A percentile compares a stretch with the other conserved stretches of the same genome.
These are phyloP conservation scores for Combretum micranthum DNA, from an alignment of 345 rosid species.

Conservation along the genomic window DNA sequence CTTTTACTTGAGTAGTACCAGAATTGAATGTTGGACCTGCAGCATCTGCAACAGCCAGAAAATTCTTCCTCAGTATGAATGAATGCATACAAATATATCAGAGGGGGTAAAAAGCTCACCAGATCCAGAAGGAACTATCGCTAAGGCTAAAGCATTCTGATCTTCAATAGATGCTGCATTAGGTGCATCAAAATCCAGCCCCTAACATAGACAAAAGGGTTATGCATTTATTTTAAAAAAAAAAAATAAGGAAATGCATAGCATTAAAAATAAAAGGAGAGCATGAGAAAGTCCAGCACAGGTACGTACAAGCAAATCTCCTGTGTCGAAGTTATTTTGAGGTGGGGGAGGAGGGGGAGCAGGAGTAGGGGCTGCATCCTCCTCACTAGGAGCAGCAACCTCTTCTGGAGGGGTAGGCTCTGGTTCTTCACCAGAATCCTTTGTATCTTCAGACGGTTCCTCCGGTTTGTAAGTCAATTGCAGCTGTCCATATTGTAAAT, in stretches of 20 bases:
- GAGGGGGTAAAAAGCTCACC: conserved; percentile 19
- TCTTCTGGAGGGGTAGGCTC: conserved; percentile 48
- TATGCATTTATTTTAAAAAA: conserved; percentile 6
- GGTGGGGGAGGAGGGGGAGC: conserved; percentile 41
- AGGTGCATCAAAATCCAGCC: conserved; percentile 43
- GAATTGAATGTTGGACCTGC: conserved; percentile 40
- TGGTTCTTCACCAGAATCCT: conserved; percentile 44
- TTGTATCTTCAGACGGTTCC: conserved; percentile 48
- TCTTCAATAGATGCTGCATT: conserved; percentile 77
- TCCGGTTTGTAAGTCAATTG: conserved; percentile 76
- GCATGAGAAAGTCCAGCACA: background rate
- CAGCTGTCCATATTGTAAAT: conserved; percentile 35
- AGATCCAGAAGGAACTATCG: conserved; percentile 67
- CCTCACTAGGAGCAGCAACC: conserved; percentile 33
- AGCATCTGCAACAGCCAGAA: conserved; percentile 23
- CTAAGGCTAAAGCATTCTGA: conserved; percentile 86
- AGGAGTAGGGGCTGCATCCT: conserved; percentile 26
- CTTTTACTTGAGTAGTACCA: conserved; percentile 42
- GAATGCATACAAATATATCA: too few species aligned
- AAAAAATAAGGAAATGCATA: background rate
- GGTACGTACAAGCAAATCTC: conserved; percentile 67
- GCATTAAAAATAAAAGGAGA: background rate
- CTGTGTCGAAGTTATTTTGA: conserved; percentile 54
- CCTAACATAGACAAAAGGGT: conserved; percentile 31
- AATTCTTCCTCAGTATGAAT: too few species aligned